Conservation (phyloP, 805 yeast species). For the Wickerhamomyces ciferrii region DNA sequence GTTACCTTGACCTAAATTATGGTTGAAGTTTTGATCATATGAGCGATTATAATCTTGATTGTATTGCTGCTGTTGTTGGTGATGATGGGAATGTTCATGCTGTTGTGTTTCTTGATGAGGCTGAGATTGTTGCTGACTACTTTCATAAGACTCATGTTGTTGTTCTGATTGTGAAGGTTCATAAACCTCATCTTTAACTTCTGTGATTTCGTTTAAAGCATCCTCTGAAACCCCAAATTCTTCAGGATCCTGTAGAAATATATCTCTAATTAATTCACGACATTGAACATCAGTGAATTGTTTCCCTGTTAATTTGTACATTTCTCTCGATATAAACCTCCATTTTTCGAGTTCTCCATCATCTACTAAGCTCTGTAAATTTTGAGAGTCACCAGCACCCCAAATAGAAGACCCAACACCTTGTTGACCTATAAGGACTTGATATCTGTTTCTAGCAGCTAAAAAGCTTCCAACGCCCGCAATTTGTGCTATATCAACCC, state of each 20-base stretch:
- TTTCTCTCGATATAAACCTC: constrained; percentile 57
- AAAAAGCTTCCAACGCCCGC: constrained; percentile 60
- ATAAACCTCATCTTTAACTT: background rate
- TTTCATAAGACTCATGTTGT: too few species aligned
- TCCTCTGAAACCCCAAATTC: constrained; percentile 52
- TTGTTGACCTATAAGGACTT: constrained; percentile 78
- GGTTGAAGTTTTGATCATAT: background rate
- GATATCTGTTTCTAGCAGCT: constrained; percentile 75
- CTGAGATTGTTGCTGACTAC: too few species aligned
- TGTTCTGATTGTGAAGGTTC: background rate
- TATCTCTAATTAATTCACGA: constrained; percentile 43
- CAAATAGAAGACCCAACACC: constrained; percentile 68
- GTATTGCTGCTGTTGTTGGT: background rate
- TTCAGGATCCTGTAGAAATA: constrained; percentile 52
- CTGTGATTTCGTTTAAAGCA: constrained; percentile 28
- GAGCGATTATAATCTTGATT: background rate
- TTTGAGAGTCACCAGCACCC: constrained; percentile 48
- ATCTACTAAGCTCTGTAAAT: constrained; percentile 50
- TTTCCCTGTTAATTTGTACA: constrained; percentile 46
- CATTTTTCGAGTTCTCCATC: constrained; percentile 70
- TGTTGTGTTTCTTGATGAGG: background rate
- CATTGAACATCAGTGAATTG: constrained; percentile 47
- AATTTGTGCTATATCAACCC: constrained; percentile 70
- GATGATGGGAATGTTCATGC: background rate
- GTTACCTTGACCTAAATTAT: background rate